Base-by-base conservation (phyloP, 2,329 filamentous ascomycete genomes). In the Fusarium duplospermum region DNA sequence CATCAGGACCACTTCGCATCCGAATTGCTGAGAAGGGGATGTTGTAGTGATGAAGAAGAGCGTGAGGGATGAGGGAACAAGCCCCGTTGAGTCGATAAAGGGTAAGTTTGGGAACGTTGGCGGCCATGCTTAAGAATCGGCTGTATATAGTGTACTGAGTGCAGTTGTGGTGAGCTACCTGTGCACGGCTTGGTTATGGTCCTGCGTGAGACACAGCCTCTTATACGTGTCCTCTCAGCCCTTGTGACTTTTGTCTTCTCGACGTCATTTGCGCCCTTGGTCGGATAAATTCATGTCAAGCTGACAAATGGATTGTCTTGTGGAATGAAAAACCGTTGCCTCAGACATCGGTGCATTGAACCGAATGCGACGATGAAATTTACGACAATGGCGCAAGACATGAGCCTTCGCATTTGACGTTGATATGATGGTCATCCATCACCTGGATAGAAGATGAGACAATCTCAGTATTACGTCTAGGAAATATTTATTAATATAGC, bases 11-110 rank as follows among this genome's bases (percentile, higher is more conserved):
- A 0, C 33, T 29, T 1, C 66, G 71, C 64, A 83, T 76, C 0
- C 56, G 64, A 1, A 82, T 63, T 0, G 36, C 13, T 0, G 50
- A 59, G 40, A 80, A 79, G 0, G 80, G 77, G 4, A 83, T 74
- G 3, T 62, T 71, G 29, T 80, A 75, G 24, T 84, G 79, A 0
- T 64, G 64, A 2, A 84, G 75, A n/a, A 84, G 61, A 2, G 74
- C 65, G 31, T 82, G 79, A 0, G 80, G 68, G 5, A 77, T 74
- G 1, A 82, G 31, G 10, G 82, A 77, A 63, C 81, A 83, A 8
- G 81, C 62, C 24, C 80, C 80, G 27, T 79, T 73, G 27, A 50
- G 64, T 14, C 70, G 71, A 67, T 82, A 84, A 7, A 83, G 77
- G 10, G 75, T 80, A 1, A 81, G 52, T 10, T 67, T 62, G 3